Conservation (phyloP, 768 basidiomycete species). For the Leccinum disarticulatum region DNA sequence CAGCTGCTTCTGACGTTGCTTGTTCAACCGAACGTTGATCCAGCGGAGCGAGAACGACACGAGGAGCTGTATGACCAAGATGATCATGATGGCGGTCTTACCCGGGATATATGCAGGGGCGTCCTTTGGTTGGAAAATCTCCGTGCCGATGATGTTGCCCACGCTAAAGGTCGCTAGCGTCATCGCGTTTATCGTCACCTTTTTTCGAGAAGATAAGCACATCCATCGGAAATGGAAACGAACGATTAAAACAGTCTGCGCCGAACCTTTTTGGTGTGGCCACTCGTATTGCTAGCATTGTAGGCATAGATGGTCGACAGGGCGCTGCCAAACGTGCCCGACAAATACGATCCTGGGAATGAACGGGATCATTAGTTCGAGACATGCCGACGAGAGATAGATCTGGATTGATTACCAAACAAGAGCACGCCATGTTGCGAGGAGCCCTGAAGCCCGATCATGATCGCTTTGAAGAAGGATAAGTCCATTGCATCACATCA, state of each 20-base stretch:
- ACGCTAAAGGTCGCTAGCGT: conserved; percentile 53
- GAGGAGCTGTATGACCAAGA: conserved; percentile 51
- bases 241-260: background rate
- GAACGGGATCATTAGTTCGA: background rate
- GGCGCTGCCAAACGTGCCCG: conserved; percentile 58
- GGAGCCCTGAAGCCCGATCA: conserved; percentile 53
- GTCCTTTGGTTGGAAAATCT: conserved; percentile 62
- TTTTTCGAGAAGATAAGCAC: conserved; percentile 9
- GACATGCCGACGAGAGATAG: background rate
- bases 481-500: background rate
- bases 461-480: conserved; percentile 36
- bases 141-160: conserved; percentile 62
- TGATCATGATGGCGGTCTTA: conserved; percentile 63
- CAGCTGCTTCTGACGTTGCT: conserved; percentile 42
- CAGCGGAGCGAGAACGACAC: conserved; percentile 50
- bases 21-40: conserved; percentile 56
- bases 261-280: conserved; percentile 62
- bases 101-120: conserved; percentile 65
- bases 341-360: conserved; percentile 45
- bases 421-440: conserved; percentile 51
- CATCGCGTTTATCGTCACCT: conserved; percentile 60
- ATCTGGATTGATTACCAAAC: conserved; percentile 43
- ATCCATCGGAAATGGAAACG: background rate
- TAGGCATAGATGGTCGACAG: conserved; percentile 62
- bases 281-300: conserved; percentile 62